These are phyloP conservation scores for Dalechampia spathulata DNA, from an alignment of 441 rosid genomes.

Conservation along the genomic window DNA sequence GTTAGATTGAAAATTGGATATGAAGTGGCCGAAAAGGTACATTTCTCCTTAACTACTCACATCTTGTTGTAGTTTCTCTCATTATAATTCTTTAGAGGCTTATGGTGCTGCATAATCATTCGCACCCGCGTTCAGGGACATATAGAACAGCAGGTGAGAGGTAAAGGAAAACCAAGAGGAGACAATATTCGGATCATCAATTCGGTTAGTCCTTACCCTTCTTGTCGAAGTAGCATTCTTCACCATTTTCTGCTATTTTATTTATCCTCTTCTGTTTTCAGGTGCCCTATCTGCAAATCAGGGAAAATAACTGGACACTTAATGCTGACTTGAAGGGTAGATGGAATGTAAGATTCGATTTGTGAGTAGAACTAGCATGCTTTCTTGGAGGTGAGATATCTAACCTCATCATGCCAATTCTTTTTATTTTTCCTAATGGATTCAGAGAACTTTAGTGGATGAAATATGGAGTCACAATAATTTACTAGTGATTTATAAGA, in stretches of 20 bases:
- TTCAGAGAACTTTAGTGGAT: no score
- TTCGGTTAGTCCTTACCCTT: background rate
- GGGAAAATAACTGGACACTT: conserved; percentile 91
- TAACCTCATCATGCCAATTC: conserved; percentile 13
- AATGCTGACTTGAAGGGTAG: conserved; percentile 63
- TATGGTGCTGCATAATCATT: background rate
- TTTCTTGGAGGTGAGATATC: conserved; percentile 19
- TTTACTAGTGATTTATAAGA: no score
- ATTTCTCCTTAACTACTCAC: background rate
- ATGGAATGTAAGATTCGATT: conserved; percentile 81
- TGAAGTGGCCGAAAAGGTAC: conserved; percentile 67
- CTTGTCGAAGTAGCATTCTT: background rate
- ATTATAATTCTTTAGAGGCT: background rate
- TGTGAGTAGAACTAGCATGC: conserved; percentile 29
- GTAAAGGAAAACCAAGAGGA: background rate
- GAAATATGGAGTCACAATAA: no score
- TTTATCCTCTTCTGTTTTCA: conserved; percentile 23
- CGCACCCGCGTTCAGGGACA: background rate
- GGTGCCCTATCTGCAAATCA: conserved; percentile 80
- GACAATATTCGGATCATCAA: background rate
- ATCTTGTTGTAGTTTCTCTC: background rate
- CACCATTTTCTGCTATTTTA: background rate
- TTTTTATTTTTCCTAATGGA: no score
- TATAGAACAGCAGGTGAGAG: background rate
- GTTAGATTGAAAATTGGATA: conserved; percentile 75